A percentile compares a stretch with the other conserved stretches of the same genome.
Evolutionary conservation across 148 eudicot genomes (phyloP).

Genomic region (Vaccinium myrtillus): DNA sequence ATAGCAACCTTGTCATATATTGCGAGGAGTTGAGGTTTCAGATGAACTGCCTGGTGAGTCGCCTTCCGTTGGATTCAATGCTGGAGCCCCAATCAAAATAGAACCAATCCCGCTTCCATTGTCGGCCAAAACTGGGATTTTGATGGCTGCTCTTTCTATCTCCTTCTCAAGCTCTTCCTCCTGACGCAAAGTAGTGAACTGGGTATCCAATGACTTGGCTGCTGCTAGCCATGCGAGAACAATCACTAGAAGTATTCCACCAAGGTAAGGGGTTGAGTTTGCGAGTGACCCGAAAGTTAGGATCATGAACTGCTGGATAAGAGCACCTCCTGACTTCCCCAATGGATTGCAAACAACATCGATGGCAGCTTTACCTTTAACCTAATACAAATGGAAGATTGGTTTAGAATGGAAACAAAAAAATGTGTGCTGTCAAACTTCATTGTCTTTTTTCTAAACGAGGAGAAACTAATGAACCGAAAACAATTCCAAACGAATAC

Average conservation of each 20-base stretch:
- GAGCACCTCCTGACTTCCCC: conserved; percentile 96
- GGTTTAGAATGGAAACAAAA: no score
- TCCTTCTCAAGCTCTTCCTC: conserved; percentile 98
- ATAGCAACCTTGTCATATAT: conserved; percentile 13
- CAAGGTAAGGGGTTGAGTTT: conserved; percentile 95
- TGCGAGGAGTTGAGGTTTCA: conserved; percentile 31
- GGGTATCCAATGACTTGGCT: conserved; percentile 80
- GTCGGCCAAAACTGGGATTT: conserved; percentile 64
- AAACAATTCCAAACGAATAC: conserved; percentile 13
- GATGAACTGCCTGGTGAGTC: conserved; percentile 47
- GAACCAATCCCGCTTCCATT: conserved; percentile 37
- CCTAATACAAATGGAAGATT: conserved; percentile 34
- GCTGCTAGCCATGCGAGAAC: conserved; percentile 91
- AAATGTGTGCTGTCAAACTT: no score
- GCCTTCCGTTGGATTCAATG: conserved; percentile 38
- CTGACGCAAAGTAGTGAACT: conserved; percentile 71
- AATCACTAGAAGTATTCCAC: conserved; percentile 73
- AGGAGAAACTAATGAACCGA: neutral
- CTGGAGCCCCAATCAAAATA: conserved; percentile 29
- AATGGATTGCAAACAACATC: conserved; percentile 99
- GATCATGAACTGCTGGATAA: conserved; percentile 99
- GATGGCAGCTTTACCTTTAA: conserved; percentile 97
- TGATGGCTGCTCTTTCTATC: conserved; percentile 76
- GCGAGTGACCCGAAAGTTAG: conserved; percentile 94
- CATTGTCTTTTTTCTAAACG: conserved; percentile 10